Conservation (phyloP, 2,329 filamentous ascomycete species). For the Pseudogymnoascus sp. region DNA sequence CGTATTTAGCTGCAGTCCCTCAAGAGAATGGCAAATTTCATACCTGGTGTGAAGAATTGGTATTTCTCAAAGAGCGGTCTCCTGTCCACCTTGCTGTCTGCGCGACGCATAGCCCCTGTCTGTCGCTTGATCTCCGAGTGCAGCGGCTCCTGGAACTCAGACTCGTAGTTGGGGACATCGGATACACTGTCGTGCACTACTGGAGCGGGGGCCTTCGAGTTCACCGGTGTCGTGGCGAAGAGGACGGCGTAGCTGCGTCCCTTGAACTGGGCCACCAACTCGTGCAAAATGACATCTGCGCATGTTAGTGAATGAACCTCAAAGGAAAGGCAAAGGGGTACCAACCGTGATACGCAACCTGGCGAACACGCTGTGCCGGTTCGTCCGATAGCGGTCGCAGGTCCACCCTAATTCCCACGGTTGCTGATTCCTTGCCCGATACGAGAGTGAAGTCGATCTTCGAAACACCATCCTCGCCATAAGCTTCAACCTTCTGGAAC, state of each 20-base stretch:
- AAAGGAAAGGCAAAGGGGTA: neutral
- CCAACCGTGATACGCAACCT: neutral
- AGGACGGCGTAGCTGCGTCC: conserved; percentile 62
- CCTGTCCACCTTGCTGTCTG: conserved; percentile 36
- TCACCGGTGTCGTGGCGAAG: conserved; percentile 52
- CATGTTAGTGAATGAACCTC: conserved; percentile 12
- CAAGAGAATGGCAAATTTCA: conserved; percentile 16
- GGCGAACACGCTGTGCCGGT: conserved; percentile 9
- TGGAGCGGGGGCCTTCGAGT: conserved; percentile 29
- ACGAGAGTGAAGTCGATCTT: neutral
- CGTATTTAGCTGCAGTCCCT: conserved; percentile 5
- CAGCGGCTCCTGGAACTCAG: conserved; percentile 53
- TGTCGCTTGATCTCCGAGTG: conserved; percentile 72
- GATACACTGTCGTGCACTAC: conserved; percentile 26
- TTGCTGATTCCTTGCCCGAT: neutral
- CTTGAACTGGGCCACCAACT: conserved; percentile 40
- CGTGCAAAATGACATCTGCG: conserved; percentile 39
- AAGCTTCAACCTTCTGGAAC: neutral
- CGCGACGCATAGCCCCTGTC: conserved; percentile 29
- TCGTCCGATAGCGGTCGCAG: neutral
- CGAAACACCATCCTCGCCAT: neutral
- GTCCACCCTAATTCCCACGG: neutral
- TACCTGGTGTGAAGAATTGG: conserved; percentile 86
- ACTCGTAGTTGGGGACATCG: conserved; percentile 52
- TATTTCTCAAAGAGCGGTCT: conserved; percentile 79